Evolutionary conservation across 176 grass and related monocot species (phyloP).

Genomic region (Secale cereale): DNA sequence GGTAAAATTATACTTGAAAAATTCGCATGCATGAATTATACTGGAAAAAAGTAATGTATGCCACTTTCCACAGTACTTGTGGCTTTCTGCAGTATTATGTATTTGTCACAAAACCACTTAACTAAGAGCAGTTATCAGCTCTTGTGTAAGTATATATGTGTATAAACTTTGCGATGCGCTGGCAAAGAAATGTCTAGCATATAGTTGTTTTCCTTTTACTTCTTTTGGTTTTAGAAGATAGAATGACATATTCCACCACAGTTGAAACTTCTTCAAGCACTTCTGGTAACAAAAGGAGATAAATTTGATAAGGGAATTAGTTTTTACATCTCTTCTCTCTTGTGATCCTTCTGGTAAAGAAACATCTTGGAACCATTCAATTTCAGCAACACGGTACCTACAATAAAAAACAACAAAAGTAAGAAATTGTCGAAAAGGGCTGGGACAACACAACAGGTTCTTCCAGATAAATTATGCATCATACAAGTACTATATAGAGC

Average conservation of each 20-base stretch:
- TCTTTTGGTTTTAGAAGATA: neutral
- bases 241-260: neutral
- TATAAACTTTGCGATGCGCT: neutral
- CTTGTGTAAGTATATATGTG: neutral
- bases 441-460: neutral
- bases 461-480: conserved; percentile 10
- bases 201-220: neutral
- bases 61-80: conserved; percentile 2
- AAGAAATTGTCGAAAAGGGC: conserved; percentile 16
- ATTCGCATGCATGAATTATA: neutral
- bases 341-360: conserved; percentile 66
- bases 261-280: neutral
- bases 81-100: conserved; percentile 8
- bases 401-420: conserved; percentile 28
- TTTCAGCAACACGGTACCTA: conserved; percentile 96
- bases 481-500: neutral
- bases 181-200: neutral
- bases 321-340: conserved; percentile 72
- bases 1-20: neutral
- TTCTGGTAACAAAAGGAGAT: neutral
- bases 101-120: neutral
- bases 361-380: conserved; percentile 91
- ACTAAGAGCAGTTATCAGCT: neutral
- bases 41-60: neutral
- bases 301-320: conserved; percentile 23